These are phyloP conservation scores for Clonostachys chloroleuca DNA, from an alignment of 2,329 filamentous ascomycete species.

Conservation along the genomic window DNA sequence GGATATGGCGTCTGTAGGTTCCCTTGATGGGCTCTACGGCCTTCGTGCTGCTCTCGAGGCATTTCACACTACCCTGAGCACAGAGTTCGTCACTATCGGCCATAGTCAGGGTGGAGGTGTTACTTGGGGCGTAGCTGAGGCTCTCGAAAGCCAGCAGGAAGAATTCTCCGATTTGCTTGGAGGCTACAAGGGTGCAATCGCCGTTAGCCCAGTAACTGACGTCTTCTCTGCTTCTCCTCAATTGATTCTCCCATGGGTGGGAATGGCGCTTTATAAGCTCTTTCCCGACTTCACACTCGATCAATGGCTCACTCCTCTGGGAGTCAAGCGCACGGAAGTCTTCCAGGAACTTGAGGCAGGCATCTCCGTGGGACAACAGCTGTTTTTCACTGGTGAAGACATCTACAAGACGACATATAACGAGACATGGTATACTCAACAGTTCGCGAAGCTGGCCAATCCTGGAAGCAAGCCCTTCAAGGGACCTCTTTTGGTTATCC, in stretches of 20 bases:
- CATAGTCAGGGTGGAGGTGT: constrained; percentile 40
- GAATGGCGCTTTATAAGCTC: constrained; percentile 1
- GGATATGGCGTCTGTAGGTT: constrained; percentile 24
- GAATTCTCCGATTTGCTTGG: not conserved
- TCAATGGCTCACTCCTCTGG: constrained; percentile 21
- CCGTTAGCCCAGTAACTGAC: constrained; percentile 5
- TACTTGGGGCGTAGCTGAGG: constrained; percentile 24
- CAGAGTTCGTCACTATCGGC: constrained; percentile 35
- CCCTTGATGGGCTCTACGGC: constrained; percentile 35
- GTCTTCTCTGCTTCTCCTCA: not conserved
- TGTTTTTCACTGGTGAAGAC: not conserved
- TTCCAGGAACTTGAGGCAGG: constrained; percentile 3
- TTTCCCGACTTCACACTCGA: constrained; percentile 6
- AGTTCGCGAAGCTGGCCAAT: constrained; percentile 2
- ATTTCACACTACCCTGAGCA: constrained; percentile 23
- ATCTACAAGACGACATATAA: not conserved
- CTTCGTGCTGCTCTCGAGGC: constrained; percentile 31
- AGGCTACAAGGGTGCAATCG: constrained; percentile 7
- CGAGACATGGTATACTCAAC: not conserved
- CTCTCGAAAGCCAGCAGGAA: not conserved
- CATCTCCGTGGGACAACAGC: not conserved
- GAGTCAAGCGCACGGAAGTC: constrained; percentile 3
- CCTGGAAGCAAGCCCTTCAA: constrained; percentile 19
- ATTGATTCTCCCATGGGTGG: not conserved
- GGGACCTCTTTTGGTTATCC: constrained; percentile 27